phyloP scores from a whole-genome alignment of 202 grass and related monocot species.

The Brachypodium distachyon region DNA sequence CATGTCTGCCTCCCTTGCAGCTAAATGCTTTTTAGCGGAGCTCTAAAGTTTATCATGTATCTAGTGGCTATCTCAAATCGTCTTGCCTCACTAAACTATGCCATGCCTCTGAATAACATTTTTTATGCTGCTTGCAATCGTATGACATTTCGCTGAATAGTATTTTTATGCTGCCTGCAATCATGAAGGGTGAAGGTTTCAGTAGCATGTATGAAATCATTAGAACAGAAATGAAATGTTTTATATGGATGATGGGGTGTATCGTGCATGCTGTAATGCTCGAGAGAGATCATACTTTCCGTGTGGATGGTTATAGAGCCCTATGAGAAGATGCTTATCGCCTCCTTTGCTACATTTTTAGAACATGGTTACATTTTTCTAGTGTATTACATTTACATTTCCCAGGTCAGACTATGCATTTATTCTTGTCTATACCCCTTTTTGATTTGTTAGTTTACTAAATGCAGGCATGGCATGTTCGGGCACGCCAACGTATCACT shows the following conservation, averaged over 20 bases:
- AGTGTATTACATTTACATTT: not conserved
- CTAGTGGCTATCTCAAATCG: not conserved
- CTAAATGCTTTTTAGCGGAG: not conserved
- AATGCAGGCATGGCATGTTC: conserved; percentile 88
- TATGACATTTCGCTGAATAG: too few species aligned
- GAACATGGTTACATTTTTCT: not conserved
- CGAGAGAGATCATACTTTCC: not conserved
- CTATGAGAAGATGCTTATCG: not conserved
- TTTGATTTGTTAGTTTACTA: conserved; percentile 10
- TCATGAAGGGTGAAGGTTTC: not conserved
- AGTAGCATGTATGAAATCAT: not conserved
- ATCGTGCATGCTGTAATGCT: not conserved
- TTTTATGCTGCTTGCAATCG: too few species aligned
- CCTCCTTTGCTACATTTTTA: not conserved
- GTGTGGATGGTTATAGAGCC: not conserved
- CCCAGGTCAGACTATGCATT: conserved; percentile 7
- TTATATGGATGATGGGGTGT: not conserved
- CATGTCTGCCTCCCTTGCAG: not conserved
- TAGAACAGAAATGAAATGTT: not conserved
- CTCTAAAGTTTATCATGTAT: not conserved
- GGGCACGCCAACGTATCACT: conserved; percentile 77
- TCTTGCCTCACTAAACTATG: not conserved
- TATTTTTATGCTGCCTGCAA: not conserved
- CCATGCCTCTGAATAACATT: not conserved
- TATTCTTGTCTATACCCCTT: not conserved